A percentile compares a stretch with the other conserved stretches of the same genome.
Evolutionary conservation across 164 flowering plant species (phyloP).

Genomic region (Paratinospora sagittata): DNA sequence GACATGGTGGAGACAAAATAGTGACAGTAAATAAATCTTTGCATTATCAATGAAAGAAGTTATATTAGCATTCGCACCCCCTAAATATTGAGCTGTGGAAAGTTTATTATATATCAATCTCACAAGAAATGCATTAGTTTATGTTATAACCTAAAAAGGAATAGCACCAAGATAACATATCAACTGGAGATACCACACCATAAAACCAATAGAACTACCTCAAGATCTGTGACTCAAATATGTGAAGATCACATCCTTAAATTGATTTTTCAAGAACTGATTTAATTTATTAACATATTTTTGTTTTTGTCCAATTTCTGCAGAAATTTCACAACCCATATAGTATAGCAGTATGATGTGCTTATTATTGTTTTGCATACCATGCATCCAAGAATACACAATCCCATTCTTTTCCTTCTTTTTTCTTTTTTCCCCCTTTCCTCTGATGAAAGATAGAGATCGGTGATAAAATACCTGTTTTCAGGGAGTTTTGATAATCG

Average conservation of each 20-base stretch:
- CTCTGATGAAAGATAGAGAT: too few species aligned
- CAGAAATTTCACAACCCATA: too few species aligned
- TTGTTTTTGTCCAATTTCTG: too few species aligned
- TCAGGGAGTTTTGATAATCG: conserved; percentile 83
- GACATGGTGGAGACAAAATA: background rate
- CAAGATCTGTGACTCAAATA: background rate
- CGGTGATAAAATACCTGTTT: conserved; percentile 53
- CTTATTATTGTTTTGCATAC: background rate
- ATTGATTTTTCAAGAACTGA: background rate
- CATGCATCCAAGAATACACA: too few species aligned
- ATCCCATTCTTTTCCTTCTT: too few species aligned
- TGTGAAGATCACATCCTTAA: background rate
- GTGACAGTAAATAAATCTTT: background rate
- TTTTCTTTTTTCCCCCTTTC: too few species aligned
- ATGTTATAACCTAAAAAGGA: background rate
- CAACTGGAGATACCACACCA: background rate
- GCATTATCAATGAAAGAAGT: background rate
- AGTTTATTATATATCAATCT: too few species aligned
- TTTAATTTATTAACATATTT: too few species aligned
- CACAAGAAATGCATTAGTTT: background rate
- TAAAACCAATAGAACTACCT: too few species aligned
- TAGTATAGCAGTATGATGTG: background rate
- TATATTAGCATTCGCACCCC: background rate
- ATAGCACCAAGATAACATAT: background rate
- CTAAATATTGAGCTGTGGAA: too few species aligned